These are phyloP conservation scores for Trichothecium roseum DNA, from an alignment of 2,329 filamentous ascomycete species.

Conservation along the genomic window DNA sequence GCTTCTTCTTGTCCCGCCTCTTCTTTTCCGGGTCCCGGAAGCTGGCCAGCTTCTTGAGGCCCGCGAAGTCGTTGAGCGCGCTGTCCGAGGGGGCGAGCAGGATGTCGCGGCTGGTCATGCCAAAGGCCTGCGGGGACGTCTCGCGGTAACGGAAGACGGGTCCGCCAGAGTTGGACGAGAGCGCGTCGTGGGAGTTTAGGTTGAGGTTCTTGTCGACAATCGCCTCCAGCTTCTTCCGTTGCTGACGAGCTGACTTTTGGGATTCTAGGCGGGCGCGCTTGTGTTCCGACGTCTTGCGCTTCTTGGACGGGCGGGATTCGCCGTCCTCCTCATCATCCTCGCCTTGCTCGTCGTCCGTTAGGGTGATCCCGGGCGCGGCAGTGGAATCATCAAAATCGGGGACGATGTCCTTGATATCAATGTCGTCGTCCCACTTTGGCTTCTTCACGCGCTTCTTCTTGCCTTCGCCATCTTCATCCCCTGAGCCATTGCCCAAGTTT, in stretches of 20 bases:
- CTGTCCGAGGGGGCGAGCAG: conserved; percentile 77
- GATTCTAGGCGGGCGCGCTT: conserved; percentile 47
- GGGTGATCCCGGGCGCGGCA: conserved; percentile 37
- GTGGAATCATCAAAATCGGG: conserved; percentile 71
- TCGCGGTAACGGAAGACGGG: conserved; percentile 79
- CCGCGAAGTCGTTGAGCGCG: conserved; percentile 80
- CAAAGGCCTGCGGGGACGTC: conserved; percentile 82
- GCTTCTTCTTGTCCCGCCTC: conserved; percentile 71
- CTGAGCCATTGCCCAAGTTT: conserved; percentile 43
- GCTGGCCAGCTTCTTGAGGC: conserved; percentile 86
- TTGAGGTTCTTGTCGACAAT: conserved; percentile 76
- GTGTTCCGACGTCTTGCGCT: conserved; percentile 49
- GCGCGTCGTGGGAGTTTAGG: conserved; percentile 55
- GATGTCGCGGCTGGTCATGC: conserved; percentile 82
- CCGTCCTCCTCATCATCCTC: conserved; percentile 30
- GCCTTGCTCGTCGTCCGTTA: conserved; percentile 35
- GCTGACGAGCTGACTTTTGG: conserved; percentile 66
- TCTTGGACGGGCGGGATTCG: conserved; percentile 43
- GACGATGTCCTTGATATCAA: conserved; percentile 87
- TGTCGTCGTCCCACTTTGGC: conserved; percentile 86
- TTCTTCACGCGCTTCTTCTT: conserved; percentile 40
- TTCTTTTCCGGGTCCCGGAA: conserved; percentile 89
- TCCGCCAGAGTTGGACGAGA: conserved; percentile 24
- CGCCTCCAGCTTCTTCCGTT: conserved; percentile 74
- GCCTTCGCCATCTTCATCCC: conserved; percentile 45